Evolutionary conservation across 768 basidiomycete species (phyloP).

Genomic region (Boletus rex-veris): DNA sequence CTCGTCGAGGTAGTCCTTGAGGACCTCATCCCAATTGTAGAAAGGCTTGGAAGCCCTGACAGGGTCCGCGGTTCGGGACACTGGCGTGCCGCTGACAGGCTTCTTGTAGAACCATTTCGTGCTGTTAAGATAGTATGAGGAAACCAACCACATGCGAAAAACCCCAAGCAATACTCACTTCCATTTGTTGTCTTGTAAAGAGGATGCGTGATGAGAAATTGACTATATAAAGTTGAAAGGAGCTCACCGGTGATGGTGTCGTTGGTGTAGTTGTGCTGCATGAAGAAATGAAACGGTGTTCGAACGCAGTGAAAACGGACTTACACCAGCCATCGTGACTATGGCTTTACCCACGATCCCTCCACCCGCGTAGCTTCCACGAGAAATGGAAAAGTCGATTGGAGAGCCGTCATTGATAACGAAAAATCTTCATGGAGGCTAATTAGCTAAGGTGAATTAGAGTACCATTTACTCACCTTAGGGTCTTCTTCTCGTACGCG

Average conservation of each 20-base stretch:
- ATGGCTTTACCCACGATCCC: not conserved
- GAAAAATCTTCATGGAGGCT: not conserved
- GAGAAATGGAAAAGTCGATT: conserved; percentile 3
- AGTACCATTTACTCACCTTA: not conserved
- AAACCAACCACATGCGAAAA: not conserved
- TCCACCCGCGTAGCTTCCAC: not conserved
- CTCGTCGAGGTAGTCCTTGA: not conserved
- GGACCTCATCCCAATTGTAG: not conserved
- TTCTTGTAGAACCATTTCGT: not conserved
- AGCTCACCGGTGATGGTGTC: not conserved
- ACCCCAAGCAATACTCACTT: not conserved
- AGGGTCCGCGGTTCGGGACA: not conserved
- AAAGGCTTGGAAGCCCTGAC: not conserved
- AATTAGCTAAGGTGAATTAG: not conserved
- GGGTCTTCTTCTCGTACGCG: not conserved
- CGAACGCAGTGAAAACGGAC: not conserved
- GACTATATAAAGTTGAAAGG: not conserved
- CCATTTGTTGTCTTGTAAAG: not conserved
- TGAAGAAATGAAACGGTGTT: not conserved
- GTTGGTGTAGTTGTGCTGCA: not conserved
- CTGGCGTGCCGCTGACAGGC: not conserved
- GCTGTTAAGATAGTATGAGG: not conserved
- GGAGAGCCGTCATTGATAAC: conserved; percentile 5
- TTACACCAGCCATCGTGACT: not conserved
- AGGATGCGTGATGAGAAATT: too few species aligned